Conservation (phyloP, 805 yeast species). For the Danielozyma ontarioensis region DNA sequence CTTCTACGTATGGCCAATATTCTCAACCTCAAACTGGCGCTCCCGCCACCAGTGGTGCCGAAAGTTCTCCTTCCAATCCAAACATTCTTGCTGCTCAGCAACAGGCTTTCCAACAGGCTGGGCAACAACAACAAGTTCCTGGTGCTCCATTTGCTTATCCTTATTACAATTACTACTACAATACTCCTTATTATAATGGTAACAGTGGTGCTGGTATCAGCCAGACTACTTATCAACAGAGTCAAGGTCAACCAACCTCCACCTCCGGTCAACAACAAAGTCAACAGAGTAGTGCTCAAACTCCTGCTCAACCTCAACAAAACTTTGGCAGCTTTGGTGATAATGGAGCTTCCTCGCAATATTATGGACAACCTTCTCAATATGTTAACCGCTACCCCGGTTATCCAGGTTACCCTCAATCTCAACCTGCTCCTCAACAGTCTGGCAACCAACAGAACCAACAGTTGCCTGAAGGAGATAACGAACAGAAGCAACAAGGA, state of each 20-base stretch:
- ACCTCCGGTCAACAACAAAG: background rate
- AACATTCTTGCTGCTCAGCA: slow-evolving; percentile 7
- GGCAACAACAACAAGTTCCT: slow-evolving; percentile 30
- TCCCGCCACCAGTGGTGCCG: slow-evolving; percentile 13
- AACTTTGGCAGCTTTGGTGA: background rate
- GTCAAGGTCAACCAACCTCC: background rate
- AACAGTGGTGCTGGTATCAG: slow-evolving; percentile 2
- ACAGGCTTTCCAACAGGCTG: slow-evolving; percentile 9
- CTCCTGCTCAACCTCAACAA: background rate
- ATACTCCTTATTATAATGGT: slow-evolving; percentile 30
- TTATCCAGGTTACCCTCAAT: slow-evolving; percentile 22
- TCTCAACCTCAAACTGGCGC: slow-evolving; percentile 9
- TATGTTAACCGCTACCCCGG: slow-evolving; percentile 26
- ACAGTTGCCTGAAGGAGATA: slow-evolving; percentile 1
- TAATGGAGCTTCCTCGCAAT: slow-evolving; percentile 18
- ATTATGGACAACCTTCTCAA: slow-evolving; percentile 25
- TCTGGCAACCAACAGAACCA: slow-evolving; percentile 15
- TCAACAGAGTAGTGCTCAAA: background rate
- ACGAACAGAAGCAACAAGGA: slow-evolving; percentile 8
- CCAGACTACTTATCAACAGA: background rate
- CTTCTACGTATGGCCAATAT: slow-evolving; percentile 16
- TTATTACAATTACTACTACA: slow-evolving; percentile 37
- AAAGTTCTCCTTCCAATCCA: slow-evolving; percentile 21
- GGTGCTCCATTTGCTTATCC: slow-evolving; percentile 39
- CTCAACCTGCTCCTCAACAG: slow-evolving; percentile 11